Evolutionary conservation across 2,329 filamentous ascomycete genomes (phyloP).

Genomic region (Blastomyces silverae): DNA sequence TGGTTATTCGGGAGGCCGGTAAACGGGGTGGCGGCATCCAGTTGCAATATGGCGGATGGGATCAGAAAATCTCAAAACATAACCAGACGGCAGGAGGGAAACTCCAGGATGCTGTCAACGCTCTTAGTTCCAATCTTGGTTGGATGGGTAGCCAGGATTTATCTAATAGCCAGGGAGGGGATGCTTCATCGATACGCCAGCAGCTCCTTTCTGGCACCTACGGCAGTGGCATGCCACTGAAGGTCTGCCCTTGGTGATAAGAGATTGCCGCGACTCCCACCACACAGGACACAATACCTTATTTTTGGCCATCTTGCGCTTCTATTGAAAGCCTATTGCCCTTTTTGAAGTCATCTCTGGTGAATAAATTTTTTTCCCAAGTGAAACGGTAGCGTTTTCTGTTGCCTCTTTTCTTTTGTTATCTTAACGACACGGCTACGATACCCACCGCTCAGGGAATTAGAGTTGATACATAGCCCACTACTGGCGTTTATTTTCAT

Average conservation of each 20-base stretch:
- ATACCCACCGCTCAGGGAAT: conserved; percentile 32
- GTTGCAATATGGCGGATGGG: conserved; percentile 85
- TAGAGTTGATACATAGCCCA: conserved; percentile 13
- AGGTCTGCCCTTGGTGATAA: conserved; percentile 51
- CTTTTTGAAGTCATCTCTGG: conserved; percentile 9
- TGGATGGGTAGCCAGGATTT: conserved; percentile 58
- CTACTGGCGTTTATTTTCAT: conserved; percentile 33
- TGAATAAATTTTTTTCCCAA: not conserved
- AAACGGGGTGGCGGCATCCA: conserved; percentile 88
- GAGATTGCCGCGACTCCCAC: not conserved
- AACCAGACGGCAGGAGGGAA: conserved; percentile 79
- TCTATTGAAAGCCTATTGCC: conserved; percentile 10
- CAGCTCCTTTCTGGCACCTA: conserved; percentile 53
- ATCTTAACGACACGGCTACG: conserved; percentile 41
- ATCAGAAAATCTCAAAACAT: conserved; percentile 77
- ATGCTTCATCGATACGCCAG: conserved; percentile 47
- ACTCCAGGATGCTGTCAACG: conserved; percentile 70
- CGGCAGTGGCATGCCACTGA: conserved; percentile 48
- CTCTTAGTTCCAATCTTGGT: conserved; percentile 65
- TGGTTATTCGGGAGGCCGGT: conserved; percentile 82
- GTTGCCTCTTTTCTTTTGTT: conserved; percentile 11
- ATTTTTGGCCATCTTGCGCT: not conserved
- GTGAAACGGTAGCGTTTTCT: conserved; percentile 5
- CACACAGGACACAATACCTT: not conserved
- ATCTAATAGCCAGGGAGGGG: conserved; percentile 30